These are phyloP conservation scores for Neonothopanus nambi DNA, from an alignment of 1,284 basidiomycete species.

Conservation along the genomic window DNA sequence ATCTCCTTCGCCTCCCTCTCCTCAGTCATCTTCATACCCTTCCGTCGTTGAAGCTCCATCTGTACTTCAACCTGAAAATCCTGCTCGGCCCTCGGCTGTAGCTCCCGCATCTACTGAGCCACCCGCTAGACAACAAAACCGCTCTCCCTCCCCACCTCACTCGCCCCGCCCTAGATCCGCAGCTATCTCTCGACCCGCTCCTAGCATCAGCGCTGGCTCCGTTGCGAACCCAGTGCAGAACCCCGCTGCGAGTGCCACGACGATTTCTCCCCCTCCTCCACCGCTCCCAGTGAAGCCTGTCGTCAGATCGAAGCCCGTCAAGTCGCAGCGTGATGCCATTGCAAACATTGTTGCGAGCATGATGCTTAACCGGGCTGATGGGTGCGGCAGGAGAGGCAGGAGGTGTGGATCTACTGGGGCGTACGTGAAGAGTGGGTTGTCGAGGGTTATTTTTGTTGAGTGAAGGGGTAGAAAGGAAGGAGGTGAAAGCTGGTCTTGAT, in stretches of 20 bases:
- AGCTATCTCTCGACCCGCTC: constrained; percentile 1
- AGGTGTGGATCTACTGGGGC: constrained; percentile 1
- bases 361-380: constrained; percentile 15
- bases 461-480: not conserved
- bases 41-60: not conserved
- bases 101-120: not conserved
- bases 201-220: not conserved
- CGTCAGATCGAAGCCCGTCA: not conserved
- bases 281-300: not conserved
- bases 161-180: constrained; percentile 6
- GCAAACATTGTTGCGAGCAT: constrained; percentile 15
- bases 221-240: not conserved
- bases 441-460: constrained; percentile 14
- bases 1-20: constrained; percentile 15
- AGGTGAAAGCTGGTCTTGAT: not conserved
- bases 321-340: constrained; percentile 5
- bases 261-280: not conserved
- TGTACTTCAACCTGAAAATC: not conserved
- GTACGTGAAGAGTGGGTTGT: constrained; percentile 15
- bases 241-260: not conserved
- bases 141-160: constrained; percentile 10
- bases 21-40: not conserved
- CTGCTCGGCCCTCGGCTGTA: not conserved
- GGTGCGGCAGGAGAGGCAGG: constrained; percentile 3
- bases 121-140: not conserved